Evolutionary conservation across 164 flowering plant species (phyloP), one percentile per base, ranked within the genome.

Genomic region (Vitis vinifera): DNA sequence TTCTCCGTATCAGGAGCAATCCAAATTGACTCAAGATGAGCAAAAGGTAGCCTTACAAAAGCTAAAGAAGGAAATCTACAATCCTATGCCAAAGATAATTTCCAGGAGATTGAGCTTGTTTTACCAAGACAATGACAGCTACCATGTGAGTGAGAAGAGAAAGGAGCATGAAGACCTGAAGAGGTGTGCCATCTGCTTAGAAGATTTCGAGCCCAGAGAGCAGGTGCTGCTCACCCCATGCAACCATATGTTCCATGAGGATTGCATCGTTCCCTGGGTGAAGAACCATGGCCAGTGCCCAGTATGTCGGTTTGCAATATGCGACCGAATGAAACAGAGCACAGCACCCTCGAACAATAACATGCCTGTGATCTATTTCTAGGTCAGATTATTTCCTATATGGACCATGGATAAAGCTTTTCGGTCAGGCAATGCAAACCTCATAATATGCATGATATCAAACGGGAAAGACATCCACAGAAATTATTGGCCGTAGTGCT

Each of bases 231-330:
- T 81, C 37, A 86, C 89, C 51, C 91, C 89, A 8, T 86, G 91
- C 74, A 73, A 77, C 16, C 91, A 86, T 72, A 82, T 83, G 87
- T 87, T 85, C 68, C 90, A 87, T 59, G 76, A 78, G 10, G 80
- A 77, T 2, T 87, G 90, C 78, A 75, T 87, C 9, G 64, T 67
- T 5, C 86, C 84, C 9, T 85, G 88, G 88, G 80, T 82, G 50
- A 83, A 76, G 71, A 80, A 71, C 77, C 74, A 82, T 10, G 84
- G 84, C 1, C 72, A 70, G 50, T 87, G 90, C 77, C 87, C 88
- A 0, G 83, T 85, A 12, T 87, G 90, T 57, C 71, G 90, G 71
- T 71, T 23, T 56, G 67, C 62, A 17, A 13, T 80, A 10, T 63
- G 66, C 44, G 44, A 37, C 44, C 44, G 44, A 3, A 37, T 37